A percentile compares a stretch with the other conserved stretches of the same genome.
phyloP scores from a whole-genome alignment of 257 asterid species.

The Apocynum venetum region DNA sequence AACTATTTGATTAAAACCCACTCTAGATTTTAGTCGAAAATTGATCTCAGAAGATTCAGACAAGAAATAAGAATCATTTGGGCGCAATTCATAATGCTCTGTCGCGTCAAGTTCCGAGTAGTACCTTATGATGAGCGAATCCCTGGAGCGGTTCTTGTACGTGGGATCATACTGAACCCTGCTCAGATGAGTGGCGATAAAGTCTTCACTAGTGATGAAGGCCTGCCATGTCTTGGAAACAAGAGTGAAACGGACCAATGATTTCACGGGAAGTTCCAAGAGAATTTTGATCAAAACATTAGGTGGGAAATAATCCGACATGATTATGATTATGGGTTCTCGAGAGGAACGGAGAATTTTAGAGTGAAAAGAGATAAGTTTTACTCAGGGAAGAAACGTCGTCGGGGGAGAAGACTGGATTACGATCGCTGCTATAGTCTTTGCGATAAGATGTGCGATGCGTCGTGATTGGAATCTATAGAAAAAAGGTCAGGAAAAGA shows the following conservation, averaged over 20 bases:
- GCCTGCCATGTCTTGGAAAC: conserved; percentile 51
- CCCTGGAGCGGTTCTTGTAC: not conserved
- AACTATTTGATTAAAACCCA: not conserved
- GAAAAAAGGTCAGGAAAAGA: too few species aligned
- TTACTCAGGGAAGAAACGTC: too few species aligned
- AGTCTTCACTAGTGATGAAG: conserved; percentile 34
- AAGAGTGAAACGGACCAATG: conserved; percentile 35
- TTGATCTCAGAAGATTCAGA: not conserved
- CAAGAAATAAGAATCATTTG: not conserved
- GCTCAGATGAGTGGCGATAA: conserved; percentile 37
- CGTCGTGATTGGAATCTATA: too few species aligned
- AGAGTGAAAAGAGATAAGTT: not conserved
- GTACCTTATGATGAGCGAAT: not conserved
- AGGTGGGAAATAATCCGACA: conserved; percentile 27
- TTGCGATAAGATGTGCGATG: too few species aligned
- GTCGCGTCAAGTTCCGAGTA: not conserved
- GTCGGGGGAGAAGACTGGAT: too few species aligned
- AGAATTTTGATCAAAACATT: conserved; percentile 44
- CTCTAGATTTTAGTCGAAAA: not conserved
- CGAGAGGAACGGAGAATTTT: not conserved
- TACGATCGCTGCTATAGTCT: too few species aligned
- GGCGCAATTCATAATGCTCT: not conserved
- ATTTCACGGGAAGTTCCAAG: conserved; percentile 35
- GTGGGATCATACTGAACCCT: conserved; percentile 5
- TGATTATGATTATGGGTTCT: not conserved